Evolutionary conservation across 257 asterid genomes (phyloP).

Genomic region (Knoxia roxburghii): DNA sequence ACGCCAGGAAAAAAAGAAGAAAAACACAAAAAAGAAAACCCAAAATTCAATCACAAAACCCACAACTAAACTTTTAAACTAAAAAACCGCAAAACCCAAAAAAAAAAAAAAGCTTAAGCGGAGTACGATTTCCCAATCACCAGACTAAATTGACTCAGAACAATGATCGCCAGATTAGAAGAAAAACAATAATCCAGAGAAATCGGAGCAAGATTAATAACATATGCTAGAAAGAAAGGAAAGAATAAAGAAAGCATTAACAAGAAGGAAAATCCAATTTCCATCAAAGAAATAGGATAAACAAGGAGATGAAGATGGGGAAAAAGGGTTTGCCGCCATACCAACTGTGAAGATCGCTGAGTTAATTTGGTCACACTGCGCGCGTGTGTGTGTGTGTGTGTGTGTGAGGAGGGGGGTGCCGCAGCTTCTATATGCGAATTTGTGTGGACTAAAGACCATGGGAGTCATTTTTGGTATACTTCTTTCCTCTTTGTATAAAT

Average conservation of each 20-base stretch:
- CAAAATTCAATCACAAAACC: background rate
- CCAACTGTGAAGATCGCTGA: constrained; percentile 12
- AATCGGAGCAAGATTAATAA: background rate
- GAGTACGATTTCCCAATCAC: background rate
- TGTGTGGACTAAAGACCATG: constrained; percentile 4
- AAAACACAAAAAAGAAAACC: background rate
- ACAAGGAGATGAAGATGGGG: background rate
- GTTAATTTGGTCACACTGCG: background rate
- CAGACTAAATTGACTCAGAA: background rate
- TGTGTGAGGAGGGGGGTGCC: background rate
- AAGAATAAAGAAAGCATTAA: too few relatives aligned
- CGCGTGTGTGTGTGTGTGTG: background rate
- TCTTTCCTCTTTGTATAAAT: background rate
- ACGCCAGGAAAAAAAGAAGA: background rate
- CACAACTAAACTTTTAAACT: constrained; percentile 1
- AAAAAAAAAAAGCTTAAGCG: background rate
- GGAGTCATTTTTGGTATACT: background rate
- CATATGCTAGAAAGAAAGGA: background rate
- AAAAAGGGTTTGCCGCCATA: background rate
- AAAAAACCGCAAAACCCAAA: background rate
- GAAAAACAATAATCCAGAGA: background rate
- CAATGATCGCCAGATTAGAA: background rate
- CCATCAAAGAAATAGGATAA: background rate
- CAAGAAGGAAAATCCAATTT: background rate
- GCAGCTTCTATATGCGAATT: constrained; percentile 4